These are phyloP conservation scores for Xerophyta viscosa DNA, from an alignment of 106 monocot genomes.

Conservation along the genomic window DNA sequence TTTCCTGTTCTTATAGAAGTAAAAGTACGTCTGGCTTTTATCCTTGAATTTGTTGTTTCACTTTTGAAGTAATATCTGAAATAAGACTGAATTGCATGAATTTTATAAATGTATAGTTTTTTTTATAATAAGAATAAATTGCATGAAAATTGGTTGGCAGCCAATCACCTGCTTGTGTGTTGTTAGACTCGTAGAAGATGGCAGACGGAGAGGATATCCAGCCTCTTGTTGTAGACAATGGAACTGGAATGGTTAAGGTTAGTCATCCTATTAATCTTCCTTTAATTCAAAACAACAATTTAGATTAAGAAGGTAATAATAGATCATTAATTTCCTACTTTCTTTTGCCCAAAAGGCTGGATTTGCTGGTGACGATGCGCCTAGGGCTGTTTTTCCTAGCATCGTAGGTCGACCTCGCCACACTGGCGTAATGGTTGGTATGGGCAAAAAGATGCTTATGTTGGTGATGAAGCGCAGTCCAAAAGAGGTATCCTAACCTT, in stretches of 20 bases:
- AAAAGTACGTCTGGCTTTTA: too few relatives aligned
- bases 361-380: constrained; percentile 43
- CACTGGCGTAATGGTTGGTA: constrained; percentile 35
- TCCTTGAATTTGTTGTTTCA: too few relatives aligned
- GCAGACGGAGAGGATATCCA: constrained; percentile 11
- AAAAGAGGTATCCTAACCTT: constrained; percentile 29
- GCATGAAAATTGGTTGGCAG: neutral
- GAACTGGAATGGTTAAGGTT: constrained; percentile 19
- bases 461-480: constrained; percentile 35
- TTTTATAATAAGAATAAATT: too few relatives aligned
- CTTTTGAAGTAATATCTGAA: too few relatives aligned
- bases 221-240: constrained; percentile 13
- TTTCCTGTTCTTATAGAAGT: too few relatives aligned
- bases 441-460: constrained; percentile 35
- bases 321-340: too few relatives aligned
- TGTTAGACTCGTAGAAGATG: constrained; percentile 7
- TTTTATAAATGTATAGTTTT: too few relatives aligned
- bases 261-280: neutral
- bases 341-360: constrained; percentile 23
- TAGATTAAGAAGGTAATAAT: too few relatives aligned
- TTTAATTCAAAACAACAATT: neutral
- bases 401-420: constrained; percentile 26
- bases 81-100: too few relatives aligned
- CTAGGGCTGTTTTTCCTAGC: constrained; percentile 32
- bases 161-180: neutral